Base-by-base conservation (phyloP, 2,329 filamentous ascomycete genomes). In the Leptographium wingfieldii region DNA sequence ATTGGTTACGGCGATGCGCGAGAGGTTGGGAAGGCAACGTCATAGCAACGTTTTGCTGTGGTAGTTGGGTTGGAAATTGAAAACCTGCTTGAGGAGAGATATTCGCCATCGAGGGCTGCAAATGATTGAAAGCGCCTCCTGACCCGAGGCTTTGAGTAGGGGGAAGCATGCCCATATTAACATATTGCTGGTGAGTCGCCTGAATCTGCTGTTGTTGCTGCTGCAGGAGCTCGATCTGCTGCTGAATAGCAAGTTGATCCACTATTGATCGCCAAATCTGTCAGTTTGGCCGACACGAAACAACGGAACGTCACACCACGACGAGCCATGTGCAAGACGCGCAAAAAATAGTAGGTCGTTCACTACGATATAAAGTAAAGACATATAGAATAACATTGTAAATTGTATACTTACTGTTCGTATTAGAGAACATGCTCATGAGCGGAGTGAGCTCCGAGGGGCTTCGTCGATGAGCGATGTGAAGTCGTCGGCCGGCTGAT, bases 141-240 rank as follows among this genome's bases (percentile, higher is more conserved):
- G 84, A 83, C 66, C 83, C 84, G 62, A 96, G 79, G 65, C 72
- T 67, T 76, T 96, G 92, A 69, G 88, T 87, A 58, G 89, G 87
- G 67, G 88, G 87, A 68, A 97, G 86, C 82, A 97, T 91, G 73
- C 90, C 90, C 88, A 96, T 92, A 73, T 94, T 96, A 69, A 96
- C 87, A 78, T 96, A 96, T 76, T 97, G 92, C 76, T 96, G 92
- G 70, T 96, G 91, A 65, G 90, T 94, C 68, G 90, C 90, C 75
- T 95, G 90, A 70, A 97, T 95, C 73, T 96, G 92, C 74, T 97
- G 92, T 73, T 97, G 94, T 73, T 97, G 94, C 73, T 96, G 91
- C 77, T 97, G 92, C 70, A 97, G 81, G 71, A 95, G 82, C 76
- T 97, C 92, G 70, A 97, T 96, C 76, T 97, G 92, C 78, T 96